Conservation (phyloP, 192 early-diverging fungal species). For the Coemansia sp. region DNA sequence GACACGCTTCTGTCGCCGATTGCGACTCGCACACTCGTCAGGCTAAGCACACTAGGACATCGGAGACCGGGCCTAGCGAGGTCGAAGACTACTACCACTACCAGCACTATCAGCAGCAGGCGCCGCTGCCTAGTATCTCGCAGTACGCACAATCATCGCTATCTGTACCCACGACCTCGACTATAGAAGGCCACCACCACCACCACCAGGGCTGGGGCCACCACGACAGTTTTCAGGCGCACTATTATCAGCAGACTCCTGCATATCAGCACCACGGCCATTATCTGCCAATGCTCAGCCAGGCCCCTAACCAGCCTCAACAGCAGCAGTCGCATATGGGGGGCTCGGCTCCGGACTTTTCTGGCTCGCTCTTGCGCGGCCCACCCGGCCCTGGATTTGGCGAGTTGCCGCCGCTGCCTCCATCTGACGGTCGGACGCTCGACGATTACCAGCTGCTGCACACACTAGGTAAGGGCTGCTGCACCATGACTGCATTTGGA, state of each 20-base stretch:
- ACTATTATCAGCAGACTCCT: slow-evolving; percentile 15
- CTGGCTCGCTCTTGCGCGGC: slow-evolving; percentile 8
- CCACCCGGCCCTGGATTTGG: slow-evolving; percentile 6
- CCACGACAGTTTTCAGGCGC: slow-evolving; percentile 5
- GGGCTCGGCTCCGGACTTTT: slow-evolving; percentile 7
- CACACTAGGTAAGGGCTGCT: slow-evolving; percentile 45
- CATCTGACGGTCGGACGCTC: slow-evolving; percentile 45
- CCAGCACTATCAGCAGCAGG: slow-evolving; percentile 10
- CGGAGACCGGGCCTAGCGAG: slow-evolving; percentile 3
- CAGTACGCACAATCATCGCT: slow-evolving; percentile 1
- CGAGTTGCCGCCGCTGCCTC: slow-evolving; percentile 15
- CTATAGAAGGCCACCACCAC: slow-evolving; percentile 7
- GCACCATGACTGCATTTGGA: neutral
- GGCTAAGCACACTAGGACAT: slow-evolving; percentile 35
- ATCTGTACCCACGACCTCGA: neutral
- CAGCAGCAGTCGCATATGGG: slow-evolving; percentile 9
- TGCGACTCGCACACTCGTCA: slow-evolving; percentile 14
- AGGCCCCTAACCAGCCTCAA: slow-evolving; percentile 14
- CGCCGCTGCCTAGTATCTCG: neutral
- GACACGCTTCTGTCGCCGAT: neutral
- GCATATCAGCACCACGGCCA: slow-evolving; percentile 11
- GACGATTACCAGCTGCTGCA: slow-evolving; percentile 52
- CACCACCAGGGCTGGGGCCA: slow-evolving; percentile 5
- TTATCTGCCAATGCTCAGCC: slow-evolving; percentile 21
- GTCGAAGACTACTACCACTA: slow-evolving; percentile 14